These are phyloP conservation scores for Megacollybia marginata DNA, from an alignment of 768 basidiomycete species.

Conservation along the genomic window DNA sequence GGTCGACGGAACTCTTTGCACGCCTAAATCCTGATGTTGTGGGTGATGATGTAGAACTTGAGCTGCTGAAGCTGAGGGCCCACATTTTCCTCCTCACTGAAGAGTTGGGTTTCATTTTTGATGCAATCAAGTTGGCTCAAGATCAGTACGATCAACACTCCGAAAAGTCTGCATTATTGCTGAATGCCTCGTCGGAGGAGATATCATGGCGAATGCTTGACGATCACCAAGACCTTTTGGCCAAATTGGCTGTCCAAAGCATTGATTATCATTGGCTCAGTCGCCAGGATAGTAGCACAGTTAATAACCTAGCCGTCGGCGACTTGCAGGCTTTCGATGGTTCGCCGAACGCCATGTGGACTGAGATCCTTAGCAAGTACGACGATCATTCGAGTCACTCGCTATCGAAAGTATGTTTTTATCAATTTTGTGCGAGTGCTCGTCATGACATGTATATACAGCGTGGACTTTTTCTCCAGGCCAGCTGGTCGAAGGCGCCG, in stretches of 20 bases:
- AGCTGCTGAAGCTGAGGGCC: constrained; percentile 52
- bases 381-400: constrained; percentile 65
- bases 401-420: constrained; percentile 51
- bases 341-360: constrained; percentile 72
- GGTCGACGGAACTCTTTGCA: constrained; percentile 12
- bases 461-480: constrained; percentile 67
- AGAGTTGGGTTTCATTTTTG: constrained; percentile 79
- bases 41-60: constrained; percentile 36
- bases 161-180: constrained; percentile 72
- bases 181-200: constrained; percentile 77
- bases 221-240: constrained; percentile 60
- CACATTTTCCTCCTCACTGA: constrained; percentile 56
- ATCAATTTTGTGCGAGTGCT: too few relatives aligned
- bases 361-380: constrained; percentile 81
- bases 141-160: constrained; percentile 59
- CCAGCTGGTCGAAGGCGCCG: constrained; percentile 77
- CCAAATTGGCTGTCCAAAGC: constrained; percentile 77
- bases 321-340: constrained; percentile 85
- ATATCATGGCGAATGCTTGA: constrained; percentile 92
- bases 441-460: constrained; percentile 18
- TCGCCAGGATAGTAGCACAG: constrained; percentile 82
- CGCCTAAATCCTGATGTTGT: not conserved
- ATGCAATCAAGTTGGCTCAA: constrained; percentile 78
- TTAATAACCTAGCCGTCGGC: constrained; percentile 66
- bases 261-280: constrained; percentile 79